Evolutionary conservation across 2,329 filamentous ascomycete species (phyloP).

Genomic region (Fusarium phyllophilum): DNA sequence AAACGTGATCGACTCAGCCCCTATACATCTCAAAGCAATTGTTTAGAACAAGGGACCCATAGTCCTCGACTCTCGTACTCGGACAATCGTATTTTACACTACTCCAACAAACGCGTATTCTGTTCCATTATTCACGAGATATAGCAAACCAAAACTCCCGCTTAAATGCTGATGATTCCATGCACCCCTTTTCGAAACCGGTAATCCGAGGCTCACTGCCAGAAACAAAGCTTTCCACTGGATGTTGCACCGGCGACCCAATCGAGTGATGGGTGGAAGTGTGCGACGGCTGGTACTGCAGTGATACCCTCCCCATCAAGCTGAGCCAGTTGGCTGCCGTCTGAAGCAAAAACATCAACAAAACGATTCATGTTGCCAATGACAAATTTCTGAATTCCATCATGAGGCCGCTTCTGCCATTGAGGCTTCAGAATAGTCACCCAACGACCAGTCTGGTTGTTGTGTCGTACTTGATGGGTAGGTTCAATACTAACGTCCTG

Average conservation of each 20-base stretch:
- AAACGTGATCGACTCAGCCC: slow-evolving; percentile 28
- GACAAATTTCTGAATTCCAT: slow-evolving; percentile 85
- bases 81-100: not conserved
- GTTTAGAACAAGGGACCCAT: not conserved
- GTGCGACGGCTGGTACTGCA: slow-evolving; percentile 90
- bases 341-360: slow-evolving; percentile 85
- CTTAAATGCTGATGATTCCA: slow-evolving; percentile 18
- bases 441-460: slow-evolving; percentile 96
- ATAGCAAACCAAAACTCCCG: slow-evolving; percentile 35
- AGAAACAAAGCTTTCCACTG: slow-evolving; percentile 91
- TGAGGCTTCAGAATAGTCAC: slow-evolving; percentile 85
- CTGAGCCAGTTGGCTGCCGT: slow-evolving; percentile 89
- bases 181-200: not conserved
- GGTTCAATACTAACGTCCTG: slow-evolving; percentile 76
- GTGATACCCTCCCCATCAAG: slow-evolving; percentile 90
- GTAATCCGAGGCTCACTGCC: slow-evolving; percentile 68
- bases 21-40: slow-evolving; percentile 7
- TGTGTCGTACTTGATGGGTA: slow-evolving; percentile 76
- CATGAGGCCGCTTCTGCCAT: slow-evolving; percentile 84
- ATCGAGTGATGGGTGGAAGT: slow-evolving; percentile 86
- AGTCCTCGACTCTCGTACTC: slow-evolving; percentile 6
- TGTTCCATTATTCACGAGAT: not conserved
- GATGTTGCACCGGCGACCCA: slow-evolving; percentile 95
- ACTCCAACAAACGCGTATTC: slow-evolving; percentile 3
- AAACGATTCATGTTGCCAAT: slow-evolving; percentile 99